phyloP scores from a whole-genome alignment of 768 basidiomycete genomes.

The Leccinum incarnatum region DNA sequence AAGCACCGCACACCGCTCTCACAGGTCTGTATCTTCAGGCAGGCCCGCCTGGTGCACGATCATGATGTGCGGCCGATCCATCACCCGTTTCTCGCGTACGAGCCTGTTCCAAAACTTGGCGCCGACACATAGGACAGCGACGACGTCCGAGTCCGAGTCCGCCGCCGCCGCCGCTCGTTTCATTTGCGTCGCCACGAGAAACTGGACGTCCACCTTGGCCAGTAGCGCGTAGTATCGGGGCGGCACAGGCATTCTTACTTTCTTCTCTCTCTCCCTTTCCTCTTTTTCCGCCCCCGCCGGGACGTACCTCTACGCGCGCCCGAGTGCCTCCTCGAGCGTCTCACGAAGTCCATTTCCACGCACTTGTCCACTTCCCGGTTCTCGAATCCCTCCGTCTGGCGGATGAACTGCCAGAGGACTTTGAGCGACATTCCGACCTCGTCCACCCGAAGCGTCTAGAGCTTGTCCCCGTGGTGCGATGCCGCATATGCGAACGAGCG shows the following conservation, averaged over 20 bases:
- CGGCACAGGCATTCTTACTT: slow-evolving; percentile 15
- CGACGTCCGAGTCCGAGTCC: too few relatives aligned
- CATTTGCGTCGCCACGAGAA: slow-evolving; percentile 44
- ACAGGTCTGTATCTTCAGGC: slow-evolving; percentile 8
- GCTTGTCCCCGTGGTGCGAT: too few relatives aligned
- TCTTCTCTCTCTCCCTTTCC: slow-evolving; percentile 21
- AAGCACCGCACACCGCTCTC: too few relatives aligned
- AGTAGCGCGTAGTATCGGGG: slow-evolving; percentile 79
- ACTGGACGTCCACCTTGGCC: slow-evolving; percentile 64
- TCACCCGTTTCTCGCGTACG: slow-evolving; percentile 41
- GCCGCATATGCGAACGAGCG: too few relatives aligned
- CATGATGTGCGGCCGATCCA: slow-evolving; percentile 76
- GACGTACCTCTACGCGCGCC: slow-evolving; percentile 41
- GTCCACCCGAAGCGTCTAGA: too few relatives aligned
- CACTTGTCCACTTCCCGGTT: slow-evolving; percentile 61
- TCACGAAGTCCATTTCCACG: slow-evolving; percentile 66
- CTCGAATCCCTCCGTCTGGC: slow-evolving; percentile 31
- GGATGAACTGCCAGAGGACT: too few relatives aligned
- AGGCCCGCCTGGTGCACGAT: slow-evolving; percentile 42
- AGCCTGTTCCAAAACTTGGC: slow-evolving; percentile 50
- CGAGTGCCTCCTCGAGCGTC: slow-evolving; percentile 41
- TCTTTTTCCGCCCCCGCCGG: slow-evolving; percentile 19
- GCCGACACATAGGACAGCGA: slow-evolving; percentile 31
- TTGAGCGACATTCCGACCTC: too few relatives aligned
- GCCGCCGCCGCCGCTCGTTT: slow-evolving; percentile 8